Evolutionary conservation across 805 yeast species (phyloP), one percentile per base, ranked within the genome.

Genomic region (Wickerhamomyces kurtzmanii): DNA sequence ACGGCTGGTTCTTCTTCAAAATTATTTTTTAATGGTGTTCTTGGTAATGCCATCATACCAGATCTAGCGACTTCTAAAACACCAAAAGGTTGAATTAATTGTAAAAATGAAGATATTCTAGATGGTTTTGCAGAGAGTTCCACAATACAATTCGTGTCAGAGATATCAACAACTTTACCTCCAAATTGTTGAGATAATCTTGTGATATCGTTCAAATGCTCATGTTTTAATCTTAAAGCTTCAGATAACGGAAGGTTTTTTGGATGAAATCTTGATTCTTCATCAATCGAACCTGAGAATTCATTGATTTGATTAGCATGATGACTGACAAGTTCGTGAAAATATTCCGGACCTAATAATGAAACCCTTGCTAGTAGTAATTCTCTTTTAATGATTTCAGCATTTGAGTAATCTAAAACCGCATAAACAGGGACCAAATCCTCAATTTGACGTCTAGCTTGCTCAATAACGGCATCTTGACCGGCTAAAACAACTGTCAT

Each of bases 341-440:
- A 91, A 64, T 87, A 91, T 62, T 91, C 98, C n/a, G 96, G 94
- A 22, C 98, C 98, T 45, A 91, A 65, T 36, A 91, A 65, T 6
- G 96, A 86, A 27, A 91, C 79, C 64, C 96, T 76, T 19, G 95
- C 95, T 48, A 91, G 65, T 32, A 91, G 65, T 46, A 91, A 68
- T 63, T 91, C 98, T 55, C 98, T 75, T 54, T 77, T 74, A 53
- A 91, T 84, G 45, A 86, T 83, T 49, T 89, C 84, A 15, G 95
- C 75, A 45, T 83, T 72, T 29, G 95, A 70, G 63, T 91, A 91
- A 59, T 91, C 96, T 52, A 91, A 67, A 21, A 91, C 98, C 5
- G 97, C 98, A 62, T 93, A 91, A 17, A 91, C 97, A 5, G 98
- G 97, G 20, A 91, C 98, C 51, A 91, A 71, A 49, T 91, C 96